Conservation (phyloP, 1,139 yeast genomes). For the Wickerhamomyces sp. region DNA sequence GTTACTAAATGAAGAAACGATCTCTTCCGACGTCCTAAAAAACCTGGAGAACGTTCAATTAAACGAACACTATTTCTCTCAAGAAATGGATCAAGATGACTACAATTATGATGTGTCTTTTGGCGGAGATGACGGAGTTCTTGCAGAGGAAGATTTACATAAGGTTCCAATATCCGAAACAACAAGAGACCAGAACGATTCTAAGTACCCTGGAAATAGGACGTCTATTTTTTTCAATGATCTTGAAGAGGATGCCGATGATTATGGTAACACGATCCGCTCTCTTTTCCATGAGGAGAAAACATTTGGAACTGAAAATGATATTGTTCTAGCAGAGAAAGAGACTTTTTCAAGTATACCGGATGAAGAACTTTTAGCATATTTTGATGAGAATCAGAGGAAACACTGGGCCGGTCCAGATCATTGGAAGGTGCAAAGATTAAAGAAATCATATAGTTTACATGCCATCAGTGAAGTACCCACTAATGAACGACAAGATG, state of each 20-base stretch:
- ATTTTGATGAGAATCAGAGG: constrained; percentile 67
- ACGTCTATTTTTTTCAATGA: constrained; percentile 28
- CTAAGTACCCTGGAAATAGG: constrained; percentile 21
- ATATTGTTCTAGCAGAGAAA: constrained; percentile 7
- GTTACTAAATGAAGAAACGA: constrained; percentile 17
- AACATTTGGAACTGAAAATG: constrained; percentile 10
- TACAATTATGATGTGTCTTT: constrained; percentile 13
- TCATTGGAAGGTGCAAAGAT: constrained; percentile 79
- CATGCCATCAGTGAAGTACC: constrained; percentile 1
- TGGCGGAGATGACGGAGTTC: constrained; percentile 6
- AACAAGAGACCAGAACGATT: constrained; percentile 8
- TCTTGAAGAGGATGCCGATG: constrained; percentile 24
- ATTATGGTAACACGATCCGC: constrained; percentile 24
- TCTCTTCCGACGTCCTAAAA: constrained; percentile 16
- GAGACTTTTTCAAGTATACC: constrained; percentile 31
- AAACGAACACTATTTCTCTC: background rate
- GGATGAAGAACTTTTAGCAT: constrained; percentile 68
- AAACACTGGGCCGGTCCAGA: constrained; percentile 90
- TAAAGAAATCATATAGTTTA: constrained; percentile 31
- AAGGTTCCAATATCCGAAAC: background rate
- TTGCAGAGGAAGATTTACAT: constrained; percentile 4
- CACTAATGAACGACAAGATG: constrained; percentile 9
- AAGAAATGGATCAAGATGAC: background rate
- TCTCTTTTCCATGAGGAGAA: constrained; percentile 22
- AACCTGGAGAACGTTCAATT: constrained; percentile 14